Evolutionary conservation across 257 asterid species (phyloP), one percentile per base, ranked within the genome.

Genomic region (Solanum dulcamara): DNA sequence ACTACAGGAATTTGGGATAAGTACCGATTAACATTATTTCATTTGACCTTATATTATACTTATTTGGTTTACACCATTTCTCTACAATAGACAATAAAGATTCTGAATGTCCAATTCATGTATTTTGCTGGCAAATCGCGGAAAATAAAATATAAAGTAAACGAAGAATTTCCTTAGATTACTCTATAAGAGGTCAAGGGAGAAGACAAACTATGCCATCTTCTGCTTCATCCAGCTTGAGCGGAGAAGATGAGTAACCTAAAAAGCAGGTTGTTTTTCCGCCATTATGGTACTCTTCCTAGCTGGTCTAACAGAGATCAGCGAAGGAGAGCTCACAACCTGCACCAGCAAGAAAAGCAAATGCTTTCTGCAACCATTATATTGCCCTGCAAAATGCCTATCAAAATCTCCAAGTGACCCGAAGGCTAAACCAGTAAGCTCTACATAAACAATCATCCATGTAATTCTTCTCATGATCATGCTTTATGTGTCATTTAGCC

Each of bases 351-450:
- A 7, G 38, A 38, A 24, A 3, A 88, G 90, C 84, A 87, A 48
- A 35, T 93, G 95, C 85, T 92, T 89, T 71, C 90, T 88, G 72
- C 72, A 66, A 85, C 32, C 9, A 1, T 18, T 81, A 6, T 2
- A 28, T 0, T 94, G 97, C 66, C 96, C 96, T 1, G 30, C 24
- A 0, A 85, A 94, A 85, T 94, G 97, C 46, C 94, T 94, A 0
- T 44, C 85, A 2, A 42, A 42, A 70, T 35, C 30, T 4, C 93
- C 93, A 20, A 48, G 10, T 1, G 2, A 87, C 67, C 72, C 91
- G 0, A 86, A 87, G 12, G 88, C 86, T 13, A 94, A 92, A 87
- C n/a, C n/a, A n/a, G n/a, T n/a, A n/a, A n/a, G n/a, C n/a, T n/a
- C n/a, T n/a, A n/a, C n/a, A n/a, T n/a, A n/a, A n/a, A n/a, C n/a